Percentiles rank a stretch among this genome's conserved stretches.
phyloP scores from a whole-genome alignment of 768 basidiomycete genomes.

The Auricularia sp. region DNA sequence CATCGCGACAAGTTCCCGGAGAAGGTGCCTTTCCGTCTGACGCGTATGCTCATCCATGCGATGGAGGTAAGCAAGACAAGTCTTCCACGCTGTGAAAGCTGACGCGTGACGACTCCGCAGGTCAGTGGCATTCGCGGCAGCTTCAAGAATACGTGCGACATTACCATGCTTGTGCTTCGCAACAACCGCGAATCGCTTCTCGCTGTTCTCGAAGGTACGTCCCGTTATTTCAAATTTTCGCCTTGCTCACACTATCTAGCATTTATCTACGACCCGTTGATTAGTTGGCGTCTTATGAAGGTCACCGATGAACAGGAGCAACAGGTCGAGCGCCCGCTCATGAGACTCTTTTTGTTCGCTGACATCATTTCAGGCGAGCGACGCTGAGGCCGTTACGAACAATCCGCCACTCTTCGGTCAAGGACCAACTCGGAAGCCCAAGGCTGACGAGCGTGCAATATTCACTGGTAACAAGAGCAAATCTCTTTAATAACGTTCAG shows the following conservation, averaged over 20 bases:
- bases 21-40: conserved; percentile 41
- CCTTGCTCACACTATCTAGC: conserved; percentile 16
- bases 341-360: not conserved
- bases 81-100: not conserved
- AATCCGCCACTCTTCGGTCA: conserved; percentile 7
- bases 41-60: conserved; percentile 38
- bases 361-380: conserved; percentile 1
- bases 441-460: conserved; percentile 28
- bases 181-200: conserved; percentile 39
- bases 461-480: conserved; percentile 7
- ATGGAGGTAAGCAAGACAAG: conserved; percentile 30
- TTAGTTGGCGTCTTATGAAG: conserved; percentile 30
- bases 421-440: conserved; percentile 19
- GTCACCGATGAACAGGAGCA: conserved; percentile 18
- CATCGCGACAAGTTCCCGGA: conserved; percentile 38
- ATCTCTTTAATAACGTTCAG: not conserved
- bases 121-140: conserved; percentile 38
- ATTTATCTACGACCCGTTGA: conserved; percentile 38
- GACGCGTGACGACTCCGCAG: conserved; percentile 8
- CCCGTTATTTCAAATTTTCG: not conserved
- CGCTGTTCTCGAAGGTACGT: conserved; percentile 25
- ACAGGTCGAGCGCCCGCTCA: conserved; percentile 27
- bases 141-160: conserved; percentile 33
- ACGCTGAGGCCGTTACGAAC: conserved; percentile 2
- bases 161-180: conserved; percentile 36